These are phyloP conservation scores for Phaffomyces thermotolerans DNA, from an alignment of 805 yeast species.

Conservation along the genomic window DNA sequence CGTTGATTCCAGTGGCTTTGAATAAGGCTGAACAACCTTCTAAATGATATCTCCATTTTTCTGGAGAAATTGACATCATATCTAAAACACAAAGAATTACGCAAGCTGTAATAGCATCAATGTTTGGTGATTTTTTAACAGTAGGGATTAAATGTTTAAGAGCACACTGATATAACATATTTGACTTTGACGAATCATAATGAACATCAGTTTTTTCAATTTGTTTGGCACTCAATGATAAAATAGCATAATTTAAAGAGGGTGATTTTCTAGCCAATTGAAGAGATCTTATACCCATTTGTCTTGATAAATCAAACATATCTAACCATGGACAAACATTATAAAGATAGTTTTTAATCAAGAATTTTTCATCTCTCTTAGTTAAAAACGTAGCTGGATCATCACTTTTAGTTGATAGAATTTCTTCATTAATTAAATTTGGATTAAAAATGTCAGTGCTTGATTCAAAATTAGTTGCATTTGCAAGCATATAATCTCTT, in stretches of 20 bases:
- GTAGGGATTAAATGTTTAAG: conserved; percentile 29
- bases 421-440: not conserved
- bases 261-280: conserved; percentile 34
- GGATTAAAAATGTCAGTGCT: conserved; percentile 4
- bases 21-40: conserved; percentile 34
- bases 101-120: conserved; percentile 30
- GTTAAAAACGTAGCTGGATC: conserved; percentile 15
- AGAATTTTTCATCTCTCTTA: conserved; percentile 27
- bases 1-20: conserved; percentile 31
- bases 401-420: not conserved
- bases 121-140: conserved; percentile 26
- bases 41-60: conserved; percentile 32
- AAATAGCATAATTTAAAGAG: conserved; percentile 24
- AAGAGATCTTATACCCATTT: conserved; percentile 28
- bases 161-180: conserved; percentile 28
- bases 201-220: conserved; percentile 23
- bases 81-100: conserved; percentile 37
- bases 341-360: conserved; percentile 29
- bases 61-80: conserved; percentile 32
- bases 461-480: conserved; percentile 22
- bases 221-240: conserved; percentile 30
- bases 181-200: conserved; percentile 24
- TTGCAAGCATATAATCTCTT: conserved; percentile 34
- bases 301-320: conserved; percentile 30
- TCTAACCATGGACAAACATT: conserved; percentile 34